Conservation (phyloP, 768 basidiomycete species). For the Cyclocybe cylindracea region DNA sequence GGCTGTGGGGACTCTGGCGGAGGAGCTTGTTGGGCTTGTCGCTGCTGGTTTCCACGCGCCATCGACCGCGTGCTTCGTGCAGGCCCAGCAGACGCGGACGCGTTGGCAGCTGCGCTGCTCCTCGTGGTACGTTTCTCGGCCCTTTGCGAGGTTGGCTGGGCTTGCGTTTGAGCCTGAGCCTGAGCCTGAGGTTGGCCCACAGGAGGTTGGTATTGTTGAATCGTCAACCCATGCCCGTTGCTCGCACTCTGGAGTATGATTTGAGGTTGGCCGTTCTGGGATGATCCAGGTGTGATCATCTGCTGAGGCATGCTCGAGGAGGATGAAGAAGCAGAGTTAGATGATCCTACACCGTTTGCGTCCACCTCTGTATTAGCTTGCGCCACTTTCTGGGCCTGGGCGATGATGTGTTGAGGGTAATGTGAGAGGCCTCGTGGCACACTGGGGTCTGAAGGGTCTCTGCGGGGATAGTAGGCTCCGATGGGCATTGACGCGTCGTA, state of each 20-base stretch:
- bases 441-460: slow-evolving; percentile 29
- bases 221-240: slow-evolving; percentile 9
- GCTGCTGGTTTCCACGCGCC: slow-evolving; percentile 14
- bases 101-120: slow-evolving; percentile 10
- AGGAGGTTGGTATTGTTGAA: slow-evolving; percentile 29
- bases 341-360: slow-evolving; percentile 15
- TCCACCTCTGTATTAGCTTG: slow-evolving; percentile 22
- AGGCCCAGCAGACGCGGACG: slow-evolving; percentile 4
- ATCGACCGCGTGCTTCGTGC: slow-evolving; percentile 10
- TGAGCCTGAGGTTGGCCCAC: slow-evolving; percentile 1
- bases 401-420: slow-evolving; percentile 52
- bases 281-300: neutral
- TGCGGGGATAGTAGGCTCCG: slow-evolving; percentile 47
- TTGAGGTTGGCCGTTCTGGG: neutral
- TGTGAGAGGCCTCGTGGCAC: slow-evolving; percentile 40
- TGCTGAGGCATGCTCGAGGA: neutral
- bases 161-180: neutral
- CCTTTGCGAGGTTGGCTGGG: slow-evolving; percentile 3
- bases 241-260: neutral
- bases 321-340: slow-evolving; percentile 1
- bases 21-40: neutral
- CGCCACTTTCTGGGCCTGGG: slow-evolving; percentile 36
- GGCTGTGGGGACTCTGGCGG: slow-evolving; percentile 2
- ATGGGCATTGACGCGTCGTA: slow-evolving; percentile 52
- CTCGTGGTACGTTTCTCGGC: slow-evolving; percentile 19